Evolutionary conservation across 2,329 filamentous ascomycete species (phyloP).

Genomic region (Trichoderma afroharzianum): DNA sequence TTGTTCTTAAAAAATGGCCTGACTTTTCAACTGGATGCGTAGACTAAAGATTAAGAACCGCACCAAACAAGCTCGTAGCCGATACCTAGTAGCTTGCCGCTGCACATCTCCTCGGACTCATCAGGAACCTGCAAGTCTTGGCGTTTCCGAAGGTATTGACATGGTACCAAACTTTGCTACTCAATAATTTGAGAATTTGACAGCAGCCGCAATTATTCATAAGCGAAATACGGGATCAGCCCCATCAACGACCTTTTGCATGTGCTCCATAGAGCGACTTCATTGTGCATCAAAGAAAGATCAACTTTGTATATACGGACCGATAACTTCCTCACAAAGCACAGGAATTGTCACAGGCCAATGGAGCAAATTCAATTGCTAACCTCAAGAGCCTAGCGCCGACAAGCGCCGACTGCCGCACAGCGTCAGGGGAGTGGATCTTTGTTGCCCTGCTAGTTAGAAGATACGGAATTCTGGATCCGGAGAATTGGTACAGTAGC

Average conservation of each 20-base stretch:
- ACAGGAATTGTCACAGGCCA: not conserved
- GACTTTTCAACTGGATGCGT: not conserved
- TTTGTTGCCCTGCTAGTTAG: conserved; percentile 9
- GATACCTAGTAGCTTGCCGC: not conserved
- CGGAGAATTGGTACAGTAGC: not conserved
- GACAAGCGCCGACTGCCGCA: conserved; percentile 4
- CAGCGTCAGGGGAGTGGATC: not conserved
- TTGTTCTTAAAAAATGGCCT: not conserved
- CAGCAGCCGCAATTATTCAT: not conserved
- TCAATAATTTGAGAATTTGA: not conserved
- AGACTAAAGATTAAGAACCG: not conserved
- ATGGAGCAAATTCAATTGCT: not conserved
- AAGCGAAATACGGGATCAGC: not conserved
- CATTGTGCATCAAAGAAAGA: not conserved
- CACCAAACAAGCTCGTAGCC: not conserved
- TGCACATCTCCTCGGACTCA: not conserved
- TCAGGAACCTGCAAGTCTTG: not conserved
- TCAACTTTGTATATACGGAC: not conserved
- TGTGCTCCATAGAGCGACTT: not conserved
- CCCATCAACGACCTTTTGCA: not conserved
- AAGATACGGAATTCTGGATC: not conserved
- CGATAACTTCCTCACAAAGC: not conserved
- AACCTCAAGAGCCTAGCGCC: not conserved
- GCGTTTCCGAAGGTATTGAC: not conserved
- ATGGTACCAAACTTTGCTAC: not conserved